A percentile compares a stretch with the other conserved stretches of the same genome.
Conservation (phyloP, 495 filamentous ascomycete species). For the Xylaria bambusicola region DNA sequence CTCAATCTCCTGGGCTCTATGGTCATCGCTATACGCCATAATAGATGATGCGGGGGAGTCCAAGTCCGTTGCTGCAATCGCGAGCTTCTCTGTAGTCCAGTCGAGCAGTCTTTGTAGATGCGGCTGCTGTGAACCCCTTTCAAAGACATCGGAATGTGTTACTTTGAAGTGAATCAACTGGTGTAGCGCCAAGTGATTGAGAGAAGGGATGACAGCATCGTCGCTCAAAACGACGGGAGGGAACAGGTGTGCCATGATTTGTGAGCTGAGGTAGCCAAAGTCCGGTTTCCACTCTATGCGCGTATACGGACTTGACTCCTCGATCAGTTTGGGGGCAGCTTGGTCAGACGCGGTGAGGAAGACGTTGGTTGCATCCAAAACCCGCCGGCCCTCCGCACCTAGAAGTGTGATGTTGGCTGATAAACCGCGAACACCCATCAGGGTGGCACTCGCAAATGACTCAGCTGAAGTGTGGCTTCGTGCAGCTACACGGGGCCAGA, state of each 20-base stretch:
- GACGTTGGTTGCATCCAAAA: neutral
- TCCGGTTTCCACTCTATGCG: constrained; percentile 1
- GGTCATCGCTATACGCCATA: neutral
- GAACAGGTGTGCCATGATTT: neutral
- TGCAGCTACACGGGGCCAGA: neutral
- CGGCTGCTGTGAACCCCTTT: neutral
- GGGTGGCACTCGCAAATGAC: neutral
- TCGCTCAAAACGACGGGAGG: neutral
- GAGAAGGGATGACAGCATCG: neutral
- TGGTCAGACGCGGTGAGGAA: constrained; percentile 2
- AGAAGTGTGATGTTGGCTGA: neutral
- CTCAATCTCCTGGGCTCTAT: neutral
- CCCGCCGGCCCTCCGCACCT: neutral
- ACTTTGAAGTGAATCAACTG: constrained; percentile 3
- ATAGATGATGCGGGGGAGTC: neutral
- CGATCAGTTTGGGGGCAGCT: neutral
- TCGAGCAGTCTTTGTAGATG: constrained; percentile 1
- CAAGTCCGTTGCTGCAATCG: neutral
- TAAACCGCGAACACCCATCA: neutral
- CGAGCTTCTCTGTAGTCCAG: neutral
- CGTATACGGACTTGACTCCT: neutral
- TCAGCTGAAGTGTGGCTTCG: neutral
- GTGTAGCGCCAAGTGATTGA: neutral
- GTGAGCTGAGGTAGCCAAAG: neutral
- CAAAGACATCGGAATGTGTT: neutral